Percentiles rank a stretch among this genome's conserved stretches.
Evolutionary conservation across 2,329 filamentous ascomycete species (phyloP).

Genomic region (Colletotrichum plurivorum): DNA sequence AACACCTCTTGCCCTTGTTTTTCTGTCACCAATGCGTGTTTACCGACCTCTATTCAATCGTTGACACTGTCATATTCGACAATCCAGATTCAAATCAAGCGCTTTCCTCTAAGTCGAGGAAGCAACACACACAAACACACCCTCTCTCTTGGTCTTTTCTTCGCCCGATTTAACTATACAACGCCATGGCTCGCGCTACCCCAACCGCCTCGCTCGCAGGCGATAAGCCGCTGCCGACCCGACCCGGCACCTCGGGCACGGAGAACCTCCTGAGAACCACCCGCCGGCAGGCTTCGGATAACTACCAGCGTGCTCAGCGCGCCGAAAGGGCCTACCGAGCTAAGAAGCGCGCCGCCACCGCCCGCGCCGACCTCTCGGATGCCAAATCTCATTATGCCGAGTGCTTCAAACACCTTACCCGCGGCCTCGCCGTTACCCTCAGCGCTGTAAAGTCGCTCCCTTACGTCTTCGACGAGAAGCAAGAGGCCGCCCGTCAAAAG

Average conservation of each 20-base stretch:
- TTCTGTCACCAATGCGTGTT: constrained; percentile 30
- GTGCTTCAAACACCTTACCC: constrained; percentile 52
- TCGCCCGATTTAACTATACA: not conserved
- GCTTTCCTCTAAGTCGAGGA: not conserved
- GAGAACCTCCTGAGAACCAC: constrained; percentile 57
- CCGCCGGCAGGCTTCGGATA: constrained; percentile 54
- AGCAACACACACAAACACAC: constrained; percentile 6
- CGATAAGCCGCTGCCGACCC: constrained; percentile 47
- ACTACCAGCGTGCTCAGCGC: constrained; percentile 54
- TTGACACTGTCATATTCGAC: constrained; percentile 11
- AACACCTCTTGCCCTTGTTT: constrained; percentile 7
- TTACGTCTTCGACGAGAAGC: constrained; percentile 55
- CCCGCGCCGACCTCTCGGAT: constrained; percentile 54
- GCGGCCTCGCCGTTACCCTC: constrained; percentile 50
- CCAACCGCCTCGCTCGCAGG: constrained; percentile 16
- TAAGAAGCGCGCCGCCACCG: constrained; percentile 56
- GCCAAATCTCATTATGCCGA: constrained; percentile 57
- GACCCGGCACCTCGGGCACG: constrained; percentile 60
- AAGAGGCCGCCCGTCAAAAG: constrained; percentile 48
- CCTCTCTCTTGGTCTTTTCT: not conserved
- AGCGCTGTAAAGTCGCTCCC: constrained; percentile 50
- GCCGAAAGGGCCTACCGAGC: constrained; percentile 58
- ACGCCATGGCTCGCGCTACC: constrained; percentile 38
- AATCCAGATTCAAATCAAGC: not conserved
- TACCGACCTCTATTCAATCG: constrained; percentile 30